Percentiles rank a stretch among this genome's conserved stretches.
Evolutionary conservation across 495 filamentous ascomycete species (phyloP).

Genomic region (Paragyromitra xinjiangensis): DNA sequence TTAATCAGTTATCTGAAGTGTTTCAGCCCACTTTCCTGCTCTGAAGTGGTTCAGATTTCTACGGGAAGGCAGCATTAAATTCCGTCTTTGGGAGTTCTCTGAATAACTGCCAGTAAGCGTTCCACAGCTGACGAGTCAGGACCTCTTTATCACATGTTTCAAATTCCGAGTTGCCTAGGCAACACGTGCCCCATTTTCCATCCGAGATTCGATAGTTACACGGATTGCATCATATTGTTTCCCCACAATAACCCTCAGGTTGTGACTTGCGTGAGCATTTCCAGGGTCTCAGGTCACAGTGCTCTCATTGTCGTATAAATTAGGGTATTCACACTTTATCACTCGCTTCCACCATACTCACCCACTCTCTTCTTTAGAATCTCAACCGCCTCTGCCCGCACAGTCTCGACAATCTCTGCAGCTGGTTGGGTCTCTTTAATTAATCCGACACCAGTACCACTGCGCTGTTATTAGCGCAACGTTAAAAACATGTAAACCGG

Average conservation of each 20-base stretch:
- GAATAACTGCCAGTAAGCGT: not conserved
- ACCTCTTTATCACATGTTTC: not conserved
- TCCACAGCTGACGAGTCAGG: not conserved
- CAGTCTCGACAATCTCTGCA: constrained; percentile 79
- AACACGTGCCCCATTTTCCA: not conserved
- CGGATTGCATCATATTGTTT: not conserved
- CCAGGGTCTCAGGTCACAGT: not conserved
- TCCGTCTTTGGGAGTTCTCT: not conserved
- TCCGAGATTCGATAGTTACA: not conserved
- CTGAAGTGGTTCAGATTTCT: too few species aligned
- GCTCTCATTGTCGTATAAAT: not conserved
- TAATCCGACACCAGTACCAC: constrained; percentile 68
- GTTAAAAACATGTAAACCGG: not conserved
- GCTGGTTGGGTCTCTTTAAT: constrained; percentile 81
- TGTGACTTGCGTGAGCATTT: not conserved
- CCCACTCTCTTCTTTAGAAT: constrained; percentile 64
- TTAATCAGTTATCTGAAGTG: not conserved
- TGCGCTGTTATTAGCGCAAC: not conserved
- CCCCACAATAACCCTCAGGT: not conserved
- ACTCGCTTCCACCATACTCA: constrained; percentile 19
- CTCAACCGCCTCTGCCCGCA: constrained; percentile 80
- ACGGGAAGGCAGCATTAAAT: too few species aligned
- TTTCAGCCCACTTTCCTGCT: too few species aligned
- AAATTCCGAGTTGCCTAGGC: not conserved
- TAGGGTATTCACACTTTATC: not conserved